Conservation (phyloP, 768 basidiomycete species). For the Leccinum subtestaceum region DNA sequence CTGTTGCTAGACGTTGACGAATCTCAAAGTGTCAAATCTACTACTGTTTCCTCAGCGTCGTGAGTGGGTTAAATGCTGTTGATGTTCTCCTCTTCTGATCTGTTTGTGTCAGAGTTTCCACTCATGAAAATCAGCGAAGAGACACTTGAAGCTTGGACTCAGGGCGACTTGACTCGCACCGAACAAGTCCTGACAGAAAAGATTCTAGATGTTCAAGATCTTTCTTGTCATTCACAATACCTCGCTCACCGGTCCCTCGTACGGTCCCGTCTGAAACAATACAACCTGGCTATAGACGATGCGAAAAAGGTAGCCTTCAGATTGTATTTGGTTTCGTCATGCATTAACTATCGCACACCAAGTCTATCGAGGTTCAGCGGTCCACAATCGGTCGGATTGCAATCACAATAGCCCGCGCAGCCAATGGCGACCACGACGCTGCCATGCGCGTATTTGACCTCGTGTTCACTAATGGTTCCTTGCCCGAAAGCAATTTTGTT, state of each 20-base stretch:
- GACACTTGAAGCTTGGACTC: background rate
- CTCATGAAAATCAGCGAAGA: background rate
- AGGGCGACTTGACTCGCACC: background rate
- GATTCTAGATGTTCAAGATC: background rate
- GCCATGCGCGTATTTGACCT: constrained; percentile 11
- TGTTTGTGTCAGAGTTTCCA: background rate
- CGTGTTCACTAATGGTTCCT: background rate
- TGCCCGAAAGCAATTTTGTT: constrained; percentile 6
- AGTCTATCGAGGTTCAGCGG: constrained; percentile 8
- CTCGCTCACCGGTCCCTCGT: constrained; percentile 1
- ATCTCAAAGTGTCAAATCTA: background rate
- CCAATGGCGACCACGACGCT: constrained; percentile 1
- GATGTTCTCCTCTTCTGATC: background rate
- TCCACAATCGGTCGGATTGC: constrained; percentile 13
- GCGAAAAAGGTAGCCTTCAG: background rate
- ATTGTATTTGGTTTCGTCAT: accelerated
- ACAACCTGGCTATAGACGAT: constrained; percentile 1
- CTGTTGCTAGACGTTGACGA: no score
- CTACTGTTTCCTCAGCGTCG: background rate
- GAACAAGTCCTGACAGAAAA: constrained; percentile 3
- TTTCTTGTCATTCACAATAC: background rate
- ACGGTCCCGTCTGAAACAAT: background rate
- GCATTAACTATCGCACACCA: background rate
- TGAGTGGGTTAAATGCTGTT: background rate
- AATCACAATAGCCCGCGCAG: background rate